Conservation (phyloP, 768 basidiomycete genomes). For the Trametes cubensis region DNA sequence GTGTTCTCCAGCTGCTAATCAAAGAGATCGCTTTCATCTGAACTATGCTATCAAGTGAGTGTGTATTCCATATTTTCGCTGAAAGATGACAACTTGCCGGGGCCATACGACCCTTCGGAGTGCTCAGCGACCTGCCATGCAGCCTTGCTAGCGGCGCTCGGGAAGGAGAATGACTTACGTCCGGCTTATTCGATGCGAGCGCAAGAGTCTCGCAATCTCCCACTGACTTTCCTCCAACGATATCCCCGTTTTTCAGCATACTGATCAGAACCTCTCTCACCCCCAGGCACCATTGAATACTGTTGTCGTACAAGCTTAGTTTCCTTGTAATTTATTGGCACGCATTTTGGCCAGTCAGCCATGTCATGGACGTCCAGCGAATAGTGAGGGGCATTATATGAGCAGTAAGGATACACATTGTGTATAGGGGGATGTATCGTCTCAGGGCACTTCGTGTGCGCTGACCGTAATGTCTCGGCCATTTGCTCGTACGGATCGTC, state of each 20-base stretch:
- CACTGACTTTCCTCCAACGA: background rate
- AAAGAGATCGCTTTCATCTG: background rate
- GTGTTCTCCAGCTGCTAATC: background rate
- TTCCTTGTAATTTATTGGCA: background rate
- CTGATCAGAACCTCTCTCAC: background rate
- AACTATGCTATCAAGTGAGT: constrained; percentile 1
- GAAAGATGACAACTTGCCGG: constrained; percentile 73
- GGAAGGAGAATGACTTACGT: constrained; percentile 62
- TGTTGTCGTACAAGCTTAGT: too few species aligned
- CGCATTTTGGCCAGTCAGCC: background rate
- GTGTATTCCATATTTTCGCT: background rate
- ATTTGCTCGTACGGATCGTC: constrained; percentile 69
- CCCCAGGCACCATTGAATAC: background rate
- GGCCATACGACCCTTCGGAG: constrained; percentile 82
- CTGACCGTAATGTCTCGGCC: constrained; percentile 75
- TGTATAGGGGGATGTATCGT: background rate
- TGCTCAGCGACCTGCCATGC: constrained; percentile 16
- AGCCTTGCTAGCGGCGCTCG: constrained; percentile 34
- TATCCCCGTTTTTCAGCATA: background rate
- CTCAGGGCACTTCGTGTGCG: constrained; percentile 57
- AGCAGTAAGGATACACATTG: background rate
- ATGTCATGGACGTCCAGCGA: background rate
- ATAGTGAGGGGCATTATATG: background rate
- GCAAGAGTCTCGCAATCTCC: constrained; percentile 2
- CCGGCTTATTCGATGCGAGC: constrained; percentile 45